These are phyloP conservation scores for Mikania micrantha DNA, from an alignment of 129 eudicot genomes.

Conservation along the genomic window DNA sequence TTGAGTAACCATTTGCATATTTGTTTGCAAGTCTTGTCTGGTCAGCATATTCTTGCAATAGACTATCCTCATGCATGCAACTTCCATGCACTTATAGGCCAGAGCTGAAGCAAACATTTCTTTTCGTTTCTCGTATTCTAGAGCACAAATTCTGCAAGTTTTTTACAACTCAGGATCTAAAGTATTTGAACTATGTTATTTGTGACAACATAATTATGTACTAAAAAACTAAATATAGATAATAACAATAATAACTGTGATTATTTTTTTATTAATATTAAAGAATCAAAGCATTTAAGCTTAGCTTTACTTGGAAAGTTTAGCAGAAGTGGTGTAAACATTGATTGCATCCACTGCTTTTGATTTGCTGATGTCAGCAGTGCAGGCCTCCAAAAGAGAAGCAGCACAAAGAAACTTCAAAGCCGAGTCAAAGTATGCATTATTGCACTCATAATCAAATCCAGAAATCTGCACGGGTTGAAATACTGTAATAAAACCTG, in stretches of 20 bases:
- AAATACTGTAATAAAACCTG: background rate
- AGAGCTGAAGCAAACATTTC: constrained; percentile 74
- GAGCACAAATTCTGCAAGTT: constrained; percentile 64
- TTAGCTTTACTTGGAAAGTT: constrained; percentile 62
- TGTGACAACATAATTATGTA: background rate
- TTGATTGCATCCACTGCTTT: constrained; percentile 46
- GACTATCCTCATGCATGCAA: constrained; percentile 74
- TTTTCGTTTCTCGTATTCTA: constrained; percentile 56
- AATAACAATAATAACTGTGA: background rate
- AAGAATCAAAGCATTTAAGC: background rate
- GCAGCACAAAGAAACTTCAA: constrained; percentile 80
- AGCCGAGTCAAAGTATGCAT: constrained; percentile 67
- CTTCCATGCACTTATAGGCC: constrained; percentile 97
- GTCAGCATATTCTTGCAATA: constrained; percentile 49
- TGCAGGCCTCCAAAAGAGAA: constrained; percentile 58
- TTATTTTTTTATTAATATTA: too few relatives aligned
- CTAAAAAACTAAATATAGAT: background rate
- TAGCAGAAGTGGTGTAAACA: constrained; percentile 53
- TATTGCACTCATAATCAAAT: constrained; percentile 52
- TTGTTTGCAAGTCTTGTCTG: constrained; percentile 62
- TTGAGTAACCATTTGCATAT: constrained; percentile 52
- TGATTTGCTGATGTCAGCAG: constrained; percentile 27
- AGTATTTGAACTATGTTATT: background rate
- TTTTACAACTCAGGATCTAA: constrained; percentile 12
- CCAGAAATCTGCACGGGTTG: constrained; percentile 52